A percentile compares a stretch with the other conserved stretches of the same genome.
phyloP scores from a whole-genome alignment of 352 stramenopile species.

The Peronosclerospora sorghi region DNA sequence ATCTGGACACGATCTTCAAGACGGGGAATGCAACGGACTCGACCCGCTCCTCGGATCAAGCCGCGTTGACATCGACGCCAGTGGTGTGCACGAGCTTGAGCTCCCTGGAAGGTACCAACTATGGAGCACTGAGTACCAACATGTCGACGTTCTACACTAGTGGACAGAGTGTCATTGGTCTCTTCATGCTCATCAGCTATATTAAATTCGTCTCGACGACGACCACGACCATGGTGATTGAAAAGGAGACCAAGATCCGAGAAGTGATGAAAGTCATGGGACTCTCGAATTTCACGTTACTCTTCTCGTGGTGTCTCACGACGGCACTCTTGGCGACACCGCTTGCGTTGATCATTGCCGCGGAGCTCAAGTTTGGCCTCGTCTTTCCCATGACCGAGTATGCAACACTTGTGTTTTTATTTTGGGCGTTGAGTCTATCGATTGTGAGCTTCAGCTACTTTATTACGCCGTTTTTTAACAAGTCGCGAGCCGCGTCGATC shows the following conservation, averaged over 20 bases:
- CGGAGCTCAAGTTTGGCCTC: conserved; percentile 48
- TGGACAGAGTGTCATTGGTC: conserved; percentile 47
- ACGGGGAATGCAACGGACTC: conserved; percentile 3
- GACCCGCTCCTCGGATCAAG: conserved; percentile 11
- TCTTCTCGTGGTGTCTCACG: conserved; percentile 52
- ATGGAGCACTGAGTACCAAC: conserved; percentile 29
- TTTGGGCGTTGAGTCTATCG: conserved; percentile 46
- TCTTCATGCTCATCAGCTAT: conserved; percentile 49
- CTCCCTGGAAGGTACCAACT: conserved; percentile 12
- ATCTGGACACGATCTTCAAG: conserved; percentile 39
- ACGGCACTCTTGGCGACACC: conserved; percentile 34
- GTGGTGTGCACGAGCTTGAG: conserved; percentile 33
- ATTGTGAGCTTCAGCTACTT: conserved; percentile 62
- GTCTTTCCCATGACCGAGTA: conserved; percentile 53
- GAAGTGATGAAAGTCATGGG: conserved; percentile 84
- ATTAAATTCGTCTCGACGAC: conserved; percentile 60
- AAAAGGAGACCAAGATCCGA: conserved; percentile 70
- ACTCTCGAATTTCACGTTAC: conserved; percentile 42
- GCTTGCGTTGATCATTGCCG: conserved; percentile 35
- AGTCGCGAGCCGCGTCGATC: conserved; percentile 49
- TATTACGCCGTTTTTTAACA: conserved; percentile 63
- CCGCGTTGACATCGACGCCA: conserved; percentile 3
- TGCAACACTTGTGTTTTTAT: conserved; percentile 53
- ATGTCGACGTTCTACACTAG: conserved; percentile 54
- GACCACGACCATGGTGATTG: conserved; percentile 58